These are phyloP conservation scores for Plasmodium inui DNA, from an alignment of 169 alveolate species.

Conservation along the genomic window DNA sequence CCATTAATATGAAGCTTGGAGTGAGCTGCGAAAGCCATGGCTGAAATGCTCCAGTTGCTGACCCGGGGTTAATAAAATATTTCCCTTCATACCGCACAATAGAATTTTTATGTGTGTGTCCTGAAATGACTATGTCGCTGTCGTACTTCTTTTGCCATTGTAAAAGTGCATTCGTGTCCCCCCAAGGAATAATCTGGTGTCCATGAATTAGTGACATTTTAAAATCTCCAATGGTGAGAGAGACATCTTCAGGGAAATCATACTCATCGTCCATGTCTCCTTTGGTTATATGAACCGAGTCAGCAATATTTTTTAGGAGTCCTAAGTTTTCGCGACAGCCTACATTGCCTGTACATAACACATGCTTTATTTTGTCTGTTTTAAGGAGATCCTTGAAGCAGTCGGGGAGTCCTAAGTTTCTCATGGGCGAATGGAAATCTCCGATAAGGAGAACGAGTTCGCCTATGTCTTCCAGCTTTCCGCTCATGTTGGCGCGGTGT, in stretches of 20 bases:
- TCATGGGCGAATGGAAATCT: constrained; percentile 85
- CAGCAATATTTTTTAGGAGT: constrained; percentile 82
- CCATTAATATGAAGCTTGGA: constrained; percentile 87
- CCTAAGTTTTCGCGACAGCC: constrained; percentile 84
- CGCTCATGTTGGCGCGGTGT: constrained; percentile 28
- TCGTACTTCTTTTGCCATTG: constrained; percentile 89
- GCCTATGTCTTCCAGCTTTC: constrained; percentile 72
- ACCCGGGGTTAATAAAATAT: constrained; percentile 94
- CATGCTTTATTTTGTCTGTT: constrained; percentile 85
- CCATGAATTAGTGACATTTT: constrained; percentile 95
- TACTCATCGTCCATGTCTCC: constrained; percentile 85
- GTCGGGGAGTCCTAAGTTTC: constrained; percentile 84
- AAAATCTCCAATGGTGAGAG: constrained; percentile 87
- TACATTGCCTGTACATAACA: constrained; percentile 86
- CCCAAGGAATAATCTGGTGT: constrained; percentile 95
- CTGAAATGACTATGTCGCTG: constrained; percentile 92
- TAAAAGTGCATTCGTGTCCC: constrained; percentile 90
- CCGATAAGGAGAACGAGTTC: constrained; percentile 85
- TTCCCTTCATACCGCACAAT: constrained; percentile 90
- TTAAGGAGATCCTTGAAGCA: constrained; percentile 84
- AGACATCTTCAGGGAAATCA: constrained; percentile 80
- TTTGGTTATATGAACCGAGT: constrained; percentile 83
- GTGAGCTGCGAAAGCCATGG: constrained; percentile 87
- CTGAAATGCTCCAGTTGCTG: constrained; percentile 95
- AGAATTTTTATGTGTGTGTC: constrained; percentile 92